A percentile compares a stretch with the other conserved stretches of the same genome.
These are phyloP conservation scores for Anaeramoeba flamelloides DNA, from an alignment of 78 protist species.

Conservation along the genomic window DNA sequence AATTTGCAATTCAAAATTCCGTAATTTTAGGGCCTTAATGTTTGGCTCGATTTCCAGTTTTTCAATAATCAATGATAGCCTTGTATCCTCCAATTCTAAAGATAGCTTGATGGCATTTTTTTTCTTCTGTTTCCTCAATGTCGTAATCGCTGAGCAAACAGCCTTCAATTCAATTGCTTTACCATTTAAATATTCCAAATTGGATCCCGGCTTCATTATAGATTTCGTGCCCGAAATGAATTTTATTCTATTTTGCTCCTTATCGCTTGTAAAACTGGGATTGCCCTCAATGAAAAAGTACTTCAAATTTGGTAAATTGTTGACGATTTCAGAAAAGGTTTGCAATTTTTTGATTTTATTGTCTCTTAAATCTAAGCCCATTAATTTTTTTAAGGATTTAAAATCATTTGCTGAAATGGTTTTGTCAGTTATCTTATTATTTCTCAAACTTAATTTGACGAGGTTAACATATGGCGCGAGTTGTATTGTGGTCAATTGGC, in stretches of 20 bases:
- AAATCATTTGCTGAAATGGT: neutral
- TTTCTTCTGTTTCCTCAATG: neutral
- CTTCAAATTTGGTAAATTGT: neutral
- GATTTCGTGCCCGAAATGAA: neutral
- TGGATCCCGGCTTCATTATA: neutral
- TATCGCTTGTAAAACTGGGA: neutral
- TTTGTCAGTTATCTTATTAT: neutral
- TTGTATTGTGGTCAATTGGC: neutral
- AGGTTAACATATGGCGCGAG: neutral
- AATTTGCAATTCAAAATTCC: neutral
- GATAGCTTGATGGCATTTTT: neutral
- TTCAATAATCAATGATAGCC: neutral
- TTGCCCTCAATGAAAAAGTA: neutral
- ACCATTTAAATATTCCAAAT: neutral
- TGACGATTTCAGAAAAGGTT: neutral
- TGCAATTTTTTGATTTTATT: neutral
- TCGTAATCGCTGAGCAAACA: neutral
- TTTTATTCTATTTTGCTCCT: neutral
- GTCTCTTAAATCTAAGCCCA: neutral
- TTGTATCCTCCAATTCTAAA: neutral
- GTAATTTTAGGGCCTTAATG: neutral
- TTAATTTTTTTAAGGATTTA: neutral
- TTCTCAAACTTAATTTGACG: neutral
- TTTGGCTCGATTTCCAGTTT: neutral
- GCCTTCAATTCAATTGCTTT: neutral